Conservation (phyloP, 495 filamentous ascomycete species). For the Penicillium roqueforti region DNA sequence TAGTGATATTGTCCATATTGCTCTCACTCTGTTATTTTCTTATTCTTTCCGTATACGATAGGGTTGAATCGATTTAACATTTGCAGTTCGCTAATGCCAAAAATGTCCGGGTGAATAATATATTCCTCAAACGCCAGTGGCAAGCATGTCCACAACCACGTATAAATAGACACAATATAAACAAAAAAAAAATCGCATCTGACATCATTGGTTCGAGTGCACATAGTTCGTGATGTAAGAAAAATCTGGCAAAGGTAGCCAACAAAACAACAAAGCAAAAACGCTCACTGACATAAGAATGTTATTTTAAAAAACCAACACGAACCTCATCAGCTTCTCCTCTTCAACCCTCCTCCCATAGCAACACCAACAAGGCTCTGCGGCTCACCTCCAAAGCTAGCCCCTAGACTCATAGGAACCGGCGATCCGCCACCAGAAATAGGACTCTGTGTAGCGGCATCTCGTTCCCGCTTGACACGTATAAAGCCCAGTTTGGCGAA, state of each 20-base stretch:
- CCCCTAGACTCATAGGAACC: slow-evolving; percentile 9
- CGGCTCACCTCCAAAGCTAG: slow-evolving; percentile 30
- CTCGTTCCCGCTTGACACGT: slow-evolving; percentile 61
- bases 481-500: slow-evolving; percentile 82
- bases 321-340: slow-evolving; percentile 17
- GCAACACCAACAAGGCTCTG: slow-evolving; percentile 41
- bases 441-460: slow-evolving; percentile 36
- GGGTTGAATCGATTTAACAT: background rate
- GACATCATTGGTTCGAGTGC: background rate
- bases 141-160: background rate
- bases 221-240: slow-evolving; percentile 1
- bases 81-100: background rate
- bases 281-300: slow-evolving; percentile 6
- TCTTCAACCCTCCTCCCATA: slow-evolving; percentile 25
- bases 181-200: background rate
- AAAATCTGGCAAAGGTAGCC: background rate
- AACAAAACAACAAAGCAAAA: background rate
- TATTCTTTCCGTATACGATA: background rate
- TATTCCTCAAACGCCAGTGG: background rate
- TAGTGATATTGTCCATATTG: slow-evolving; percentile 9
- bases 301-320: background rate
- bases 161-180: background rate
- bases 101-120: background rate
- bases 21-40: background rate
- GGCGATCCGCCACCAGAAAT: slow-evolving; percentile 15